These are phyloP conservation scores for Backusella mclennaniae DNA, from an alignment of 192 early-diverging fungal species.

Conservation along the genomic window DNA sequence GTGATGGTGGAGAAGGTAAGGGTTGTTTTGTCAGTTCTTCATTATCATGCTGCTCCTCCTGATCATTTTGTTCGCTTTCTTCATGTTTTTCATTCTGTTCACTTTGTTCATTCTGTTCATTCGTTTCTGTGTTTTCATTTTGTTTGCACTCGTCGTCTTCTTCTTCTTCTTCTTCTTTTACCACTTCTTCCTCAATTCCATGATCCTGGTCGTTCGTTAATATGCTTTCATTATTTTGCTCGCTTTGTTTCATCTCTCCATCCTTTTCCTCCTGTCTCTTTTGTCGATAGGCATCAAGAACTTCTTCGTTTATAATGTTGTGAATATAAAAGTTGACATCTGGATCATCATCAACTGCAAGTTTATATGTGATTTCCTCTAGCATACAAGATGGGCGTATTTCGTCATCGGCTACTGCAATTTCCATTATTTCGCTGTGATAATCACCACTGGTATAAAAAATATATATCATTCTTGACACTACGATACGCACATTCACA, in stretches of 20 bases:
- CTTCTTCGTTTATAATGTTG: neutral
- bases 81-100: neutral
- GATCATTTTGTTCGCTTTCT: neutral
- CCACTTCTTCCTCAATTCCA: neutral
- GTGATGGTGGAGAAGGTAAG: neutral
- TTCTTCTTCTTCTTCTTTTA: neutral
- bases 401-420: neutral
- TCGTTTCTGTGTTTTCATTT: neutral
- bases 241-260: neutral
- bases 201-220: neutral
- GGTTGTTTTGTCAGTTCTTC: neutral
- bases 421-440: neutral
- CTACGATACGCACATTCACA: constrained; percentile 71
- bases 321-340: constrained; percentile 1
- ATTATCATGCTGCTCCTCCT: neutral
- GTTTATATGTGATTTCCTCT: neutral
- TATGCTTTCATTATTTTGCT: neutral
- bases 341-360: neutral
- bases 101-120: neutral
- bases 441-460: constrained; percentile 33
- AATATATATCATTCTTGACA: constrained; percentile 52
- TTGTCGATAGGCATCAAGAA: neutral
- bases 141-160: neutral
- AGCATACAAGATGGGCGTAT: neutral
- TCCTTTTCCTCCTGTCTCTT: neutral